Conservation (phyloP, 331 rosid genomes). For the Arachis monticola region DNA sequence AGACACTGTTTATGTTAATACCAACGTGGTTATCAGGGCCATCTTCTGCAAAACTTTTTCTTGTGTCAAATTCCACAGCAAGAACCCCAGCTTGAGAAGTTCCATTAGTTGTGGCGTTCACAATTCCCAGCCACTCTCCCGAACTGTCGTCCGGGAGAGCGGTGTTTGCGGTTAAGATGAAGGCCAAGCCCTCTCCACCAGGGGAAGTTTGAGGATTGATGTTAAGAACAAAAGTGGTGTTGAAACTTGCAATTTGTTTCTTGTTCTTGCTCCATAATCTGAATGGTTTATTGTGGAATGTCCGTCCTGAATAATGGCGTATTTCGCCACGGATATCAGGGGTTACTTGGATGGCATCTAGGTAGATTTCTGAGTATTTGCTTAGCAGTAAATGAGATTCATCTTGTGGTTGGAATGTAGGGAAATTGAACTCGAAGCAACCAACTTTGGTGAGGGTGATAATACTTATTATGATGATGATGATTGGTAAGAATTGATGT, state of each 20-base stretch:
- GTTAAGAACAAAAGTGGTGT: constrained; percentile 61
- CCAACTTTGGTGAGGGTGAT: constrained; percentile 35
- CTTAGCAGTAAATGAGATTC: not conserved
- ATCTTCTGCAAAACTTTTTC: constrained; percentile 55
- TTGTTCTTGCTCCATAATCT: constrained; percentile 47
- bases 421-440: constrained; percentile 54
- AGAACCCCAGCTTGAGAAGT: constrained; percentile 44
- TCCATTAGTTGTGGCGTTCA: constrained; percentile 56
- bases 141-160: constrained; percentile 50
- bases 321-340: constrained; percentile 47
- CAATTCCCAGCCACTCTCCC: constrained; percentile 76
- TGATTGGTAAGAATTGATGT: constrained; percentile 32
- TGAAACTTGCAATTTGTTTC: constrained; percentile 50
- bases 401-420: constrained; percentile 34
- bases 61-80: constrained; percentile 78
- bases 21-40: constrained; percentile 67
- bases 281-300: constrained; percentile 44
- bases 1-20: constrained; percentile 55
- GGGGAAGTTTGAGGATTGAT: constrained; percentile 36
- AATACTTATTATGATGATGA: constrained; percentile 30
- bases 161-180: constrained; percentile 50
- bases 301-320: constrained; percentile 50
- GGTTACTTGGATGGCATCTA: constrained; percentile 67
- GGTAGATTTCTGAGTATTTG: constrained; percentile 33
- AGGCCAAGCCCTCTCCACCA: constrained; percentile 80